Conservation (phyloP, 31 red algal species). For the Odonthalia washingtoniensis region DNA sequence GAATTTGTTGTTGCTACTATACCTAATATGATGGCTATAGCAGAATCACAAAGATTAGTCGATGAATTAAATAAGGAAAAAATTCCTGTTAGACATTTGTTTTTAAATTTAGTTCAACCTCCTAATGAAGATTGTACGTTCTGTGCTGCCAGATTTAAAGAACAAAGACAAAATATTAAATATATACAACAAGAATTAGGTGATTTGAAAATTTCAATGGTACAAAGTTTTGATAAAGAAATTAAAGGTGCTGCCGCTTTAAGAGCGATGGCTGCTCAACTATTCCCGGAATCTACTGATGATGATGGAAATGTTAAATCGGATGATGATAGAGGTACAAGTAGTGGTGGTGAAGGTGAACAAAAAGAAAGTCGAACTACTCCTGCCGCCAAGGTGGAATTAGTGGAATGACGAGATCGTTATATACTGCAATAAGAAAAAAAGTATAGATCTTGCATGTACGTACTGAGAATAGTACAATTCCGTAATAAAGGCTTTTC, state of each 20-base stretch:
- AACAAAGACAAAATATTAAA: conserved; percentile 77
- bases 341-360: too few species aligned
- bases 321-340: too few species aligned
- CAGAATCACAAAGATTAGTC: conserved; percentile 88
- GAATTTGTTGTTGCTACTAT: conserved; percentile 98
- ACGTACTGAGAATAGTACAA: too few species aligned
- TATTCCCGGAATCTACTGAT: conserved; percentile 66
- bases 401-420: too few species aligned
- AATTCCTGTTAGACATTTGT: conserved; percentile 94
- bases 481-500: too few species aligned
- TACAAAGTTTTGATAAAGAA: conserved; percentile 93
- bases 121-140: conserved; percentile 87
- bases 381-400: too few species aligned
- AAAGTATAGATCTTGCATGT: too few species aligned
- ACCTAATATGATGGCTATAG: conserved; percentile 98
- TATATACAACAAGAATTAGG: conserved; percentile 74
- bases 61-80: conserved; percentile 76
- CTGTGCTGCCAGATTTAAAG: conserved; percentile 82
- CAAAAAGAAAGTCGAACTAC: too few species aligned
- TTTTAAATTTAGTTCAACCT: conserved; percentile 95
- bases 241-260: conserved; percentile 83
- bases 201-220: conserved; percentile 70
- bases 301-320: too few species aligned
- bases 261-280: conserved; percentile 77
- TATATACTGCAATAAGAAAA: too few species aligned